Evolutionary conservation across 306 rosid species (phyloP), one percentile per base, ranked within the genome.

Genomic region (Cicer cuneatum): DNA sequence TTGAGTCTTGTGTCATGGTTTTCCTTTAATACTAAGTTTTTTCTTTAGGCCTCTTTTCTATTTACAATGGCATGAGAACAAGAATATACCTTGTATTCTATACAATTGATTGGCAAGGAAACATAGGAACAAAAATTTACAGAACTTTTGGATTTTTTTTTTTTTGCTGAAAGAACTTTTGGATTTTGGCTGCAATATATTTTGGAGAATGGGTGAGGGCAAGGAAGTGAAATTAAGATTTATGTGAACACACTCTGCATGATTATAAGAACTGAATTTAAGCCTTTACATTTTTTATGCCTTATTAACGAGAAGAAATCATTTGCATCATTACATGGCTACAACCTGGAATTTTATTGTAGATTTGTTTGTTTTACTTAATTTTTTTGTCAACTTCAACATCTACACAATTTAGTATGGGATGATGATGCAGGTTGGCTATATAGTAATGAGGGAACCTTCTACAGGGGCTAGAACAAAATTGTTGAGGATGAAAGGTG

Each of bases 391-490:
- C 45, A 41, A 8, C 13, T 7, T 75, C 51, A 65, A 60, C 59
- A 72, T 77, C 43, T 8, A 24, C 58, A 45, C n/a, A 38, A 46
- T 24, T 67, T 57, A 8, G 43, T 71, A 14, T 66, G 24, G 57
- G 13, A 41, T 43, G 18, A 41, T 42, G 18, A 76, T 80, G 77
- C 92, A 93, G 98, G 98, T 88, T 40, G 98, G 97, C 52, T 93
- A 93, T 78, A 87, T 93, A 81, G 97, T 93, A 12, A 89, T 89
- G 97, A 86, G 16, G 24, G 93, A 93, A 53, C 93, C 86, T 1
- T 82, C 90, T 24, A 89, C 96, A 0, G 84, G 93, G 61, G 80
- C 78, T 21, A 83, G 88, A 83, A 73, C 86, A 59, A 89, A 84
- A 73, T 76, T 93, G 75, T 75, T 93, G 82, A 88, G 98, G 82